These are phyloP conservation scores for Jimgerdemannia lactiflua DNA, from an alignment of 192 early-diverging fungal genomes.

Conservation along the genomic window DNA sequence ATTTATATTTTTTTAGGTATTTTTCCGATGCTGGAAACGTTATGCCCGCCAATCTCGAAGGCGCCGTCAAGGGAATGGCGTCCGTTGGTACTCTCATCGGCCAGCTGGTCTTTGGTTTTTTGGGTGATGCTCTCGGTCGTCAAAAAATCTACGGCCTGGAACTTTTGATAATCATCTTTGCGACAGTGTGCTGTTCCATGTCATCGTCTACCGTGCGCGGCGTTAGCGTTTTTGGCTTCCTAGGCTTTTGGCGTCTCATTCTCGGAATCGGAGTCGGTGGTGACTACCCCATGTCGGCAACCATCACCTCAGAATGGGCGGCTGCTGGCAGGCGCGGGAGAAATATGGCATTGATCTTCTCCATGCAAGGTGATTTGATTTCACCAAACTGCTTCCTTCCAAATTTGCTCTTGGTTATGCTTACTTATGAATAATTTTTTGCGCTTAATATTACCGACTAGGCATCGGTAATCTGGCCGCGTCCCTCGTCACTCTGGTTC, in stretches of 20 bases:
- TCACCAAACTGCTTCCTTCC: no score
- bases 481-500: slow-evolving; percentile 69
- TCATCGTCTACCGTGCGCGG: slow-evolving; percentile 63
- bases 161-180: slow-evolving; percentile 88
- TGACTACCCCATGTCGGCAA: slow-evolving; percentile 91
- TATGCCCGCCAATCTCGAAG: slow-evolving; percentile 70
- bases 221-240: slow-evolving; percentile 65
- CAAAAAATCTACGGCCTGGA: slow-evolving; percentile 86
- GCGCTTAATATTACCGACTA: no score
- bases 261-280: slow-evolving; percentile 94
- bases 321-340: slow-evolving; percentile 75
- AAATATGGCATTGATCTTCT: slow-evolving; percentile 79
- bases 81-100: slow-evolving; percentile 85
- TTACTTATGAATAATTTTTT: no score
- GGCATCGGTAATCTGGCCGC: slow-evolving; percentile 80
- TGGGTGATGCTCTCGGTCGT: slow-evolving; percentile 86
- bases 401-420: no score
- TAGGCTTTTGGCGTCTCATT: slow-evolving; percentile 89
- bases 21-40: slow-evolving; percentile 46
- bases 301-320: slow-evolving; percentile 91
- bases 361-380: slow-evolving; percentile 72
- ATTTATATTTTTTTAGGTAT: slow-evolving; percentile 26
- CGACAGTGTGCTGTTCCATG: slow-evolving; percentile 78
- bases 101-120: slow-evolving; percentile 79
- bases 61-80: slow-evolving; percentile 77